phyloP scores from a whole-genome alignment of 495 filamentous ascomycete species.

The Tuber calosporum region DNA sequence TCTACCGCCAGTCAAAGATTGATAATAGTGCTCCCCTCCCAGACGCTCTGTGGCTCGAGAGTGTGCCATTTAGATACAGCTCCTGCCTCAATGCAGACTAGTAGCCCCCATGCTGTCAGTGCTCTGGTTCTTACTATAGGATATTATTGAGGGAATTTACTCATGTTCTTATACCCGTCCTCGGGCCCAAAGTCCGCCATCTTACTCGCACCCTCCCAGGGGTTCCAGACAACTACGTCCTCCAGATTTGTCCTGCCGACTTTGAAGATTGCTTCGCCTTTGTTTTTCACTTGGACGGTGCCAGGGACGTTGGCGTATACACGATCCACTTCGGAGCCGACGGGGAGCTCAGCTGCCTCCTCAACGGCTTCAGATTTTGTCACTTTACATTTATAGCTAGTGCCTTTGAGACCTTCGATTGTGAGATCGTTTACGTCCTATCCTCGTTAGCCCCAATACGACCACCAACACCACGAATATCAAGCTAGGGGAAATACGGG shows the following conservation, averaged over 20 bases:
- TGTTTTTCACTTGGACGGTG: conserved; percentile 53
- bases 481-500: conserved; percentile 49
- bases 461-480: not conserved
- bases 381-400: conserved; percentile 76
- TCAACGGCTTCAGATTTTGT: conserved; percentile 55
- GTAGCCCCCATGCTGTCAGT: conserved; percentile 4
- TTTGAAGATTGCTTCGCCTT: conserved; percentile 57
- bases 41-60: conserved; percentile 77
- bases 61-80: conserved; percentile 72
- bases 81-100: conserved; percentile 82
- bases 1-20: conserved; percentile 29
- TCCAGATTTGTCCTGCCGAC: conserved; percentile 70
- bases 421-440: conserved; percentile 67
- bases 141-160: conserved; percentile 15
- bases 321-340: conserved; percentile 75
- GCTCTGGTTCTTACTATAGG: not conserved
- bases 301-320: conserved; percentile 51
- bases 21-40: conserved; percentile 83
- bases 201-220: conserved; percentile 75
- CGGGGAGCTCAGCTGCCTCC: conserved; percentile 47
- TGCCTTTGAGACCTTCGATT: conserved; percentile 64
- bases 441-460: conserved; percentile 13
- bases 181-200: conserved; percentile 86
- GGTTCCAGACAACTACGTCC: conserved; percentile 96
- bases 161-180: conserved; percentile 81